Evolutionary conservation across 768 basidiomycete species (phyloP), one percentile per base, ranked within the genome.

Genomic region (Kwoniella botswanensis): DNA sequence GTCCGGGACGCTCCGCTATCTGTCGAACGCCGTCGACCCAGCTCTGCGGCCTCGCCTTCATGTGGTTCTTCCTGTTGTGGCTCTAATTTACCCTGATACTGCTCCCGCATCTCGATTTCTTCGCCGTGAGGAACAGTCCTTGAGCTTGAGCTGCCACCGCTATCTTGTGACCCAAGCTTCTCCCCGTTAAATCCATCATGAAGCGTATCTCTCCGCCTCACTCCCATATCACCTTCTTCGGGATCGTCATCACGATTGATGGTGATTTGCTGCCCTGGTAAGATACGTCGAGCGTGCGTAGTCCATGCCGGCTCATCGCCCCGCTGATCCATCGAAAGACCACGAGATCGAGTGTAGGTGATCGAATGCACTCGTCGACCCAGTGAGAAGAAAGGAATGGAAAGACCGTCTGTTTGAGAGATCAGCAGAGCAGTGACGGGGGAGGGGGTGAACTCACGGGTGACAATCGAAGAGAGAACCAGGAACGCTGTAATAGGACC

Each of bases 401-500:
- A 95, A 9, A 97, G 86, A 2, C 94, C 95, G 78, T 93, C 87
- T 87, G 76, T 24, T 2, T 9, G 63, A 63, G 22, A 68, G 41
- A 22, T n/a, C 42, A 22, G 26, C n/a, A 54, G 21, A 46, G 0
- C 17, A 7, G 43, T 50, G 21, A 29, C 10, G 18, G 42, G 29
- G 13, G 12, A 35, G 21, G 12, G 13, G 7, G 58, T n/a, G 11
- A 10, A 78, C 82, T 74, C 54, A 84, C 82, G 80, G 64, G 80
- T 89, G 18, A 91, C 87, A 71, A 98, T 92, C 0, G 93, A 96
- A 76, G 89, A 90, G 9, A 99, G 87, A 3, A 99, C 97, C 89
- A 98, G 90, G 84, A 97, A 98, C 1, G 92, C 90, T 12, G 94
- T 92, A 74, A 99, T 93, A 0, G 97, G 97, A 81, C 95, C 92